These are phyloP conservation scores for Pythium aristosporum DNA, from an alignment of 352 stramenopile species.

Conservation along the genomic window DNA sequence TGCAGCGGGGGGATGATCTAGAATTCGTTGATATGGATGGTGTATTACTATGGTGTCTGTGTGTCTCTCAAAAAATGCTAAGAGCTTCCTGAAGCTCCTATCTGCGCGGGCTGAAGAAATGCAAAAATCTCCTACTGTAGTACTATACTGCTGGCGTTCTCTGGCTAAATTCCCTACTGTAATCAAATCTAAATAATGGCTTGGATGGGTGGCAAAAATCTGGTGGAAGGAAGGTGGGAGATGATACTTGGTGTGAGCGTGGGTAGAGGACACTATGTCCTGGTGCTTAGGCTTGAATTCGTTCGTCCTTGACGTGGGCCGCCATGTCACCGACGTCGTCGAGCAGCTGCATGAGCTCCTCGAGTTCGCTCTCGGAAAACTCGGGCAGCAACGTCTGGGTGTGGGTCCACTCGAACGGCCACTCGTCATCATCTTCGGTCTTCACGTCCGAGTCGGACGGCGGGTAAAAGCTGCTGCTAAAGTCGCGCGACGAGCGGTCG, in stretches of 20 bases:
- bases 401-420: conserved; percentile 1
- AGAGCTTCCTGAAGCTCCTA: conserved; percentile 9
- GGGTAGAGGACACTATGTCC: neutral
- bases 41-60: neutral
- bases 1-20: neutral
- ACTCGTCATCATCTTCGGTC: conserved; percentile 3
- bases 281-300: neutral
- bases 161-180: conserved; percentile 2
- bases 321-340: conserved; percentile 6
- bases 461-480: neutral
- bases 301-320: conserved; percentile 10
- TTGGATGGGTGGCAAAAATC: neutral
- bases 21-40: neutral
- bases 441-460: conserved; percentile 7
- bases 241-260: too few relatives aligned
- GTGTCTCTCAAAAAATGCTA: neutral
- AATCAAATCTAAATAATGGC: conserved; percentile 12
- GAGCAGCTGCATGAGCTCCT: conserved; percentile 21
- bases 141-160: conserved; percentile 9
- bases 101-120: neutral
- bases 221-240: neutral
- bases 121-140: neutral
- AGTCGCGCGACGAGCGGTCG: neutral
- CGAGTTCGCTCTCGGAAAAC: conserved; percentile 10
- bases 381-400: conserved; percentile 7